A percentile compares a stretch with the other conserved stretches of the same genome.
Conservation (phyloP, 2,329 filamentous ascomycete species). For the Dactylellina drechsleri region DNA sequence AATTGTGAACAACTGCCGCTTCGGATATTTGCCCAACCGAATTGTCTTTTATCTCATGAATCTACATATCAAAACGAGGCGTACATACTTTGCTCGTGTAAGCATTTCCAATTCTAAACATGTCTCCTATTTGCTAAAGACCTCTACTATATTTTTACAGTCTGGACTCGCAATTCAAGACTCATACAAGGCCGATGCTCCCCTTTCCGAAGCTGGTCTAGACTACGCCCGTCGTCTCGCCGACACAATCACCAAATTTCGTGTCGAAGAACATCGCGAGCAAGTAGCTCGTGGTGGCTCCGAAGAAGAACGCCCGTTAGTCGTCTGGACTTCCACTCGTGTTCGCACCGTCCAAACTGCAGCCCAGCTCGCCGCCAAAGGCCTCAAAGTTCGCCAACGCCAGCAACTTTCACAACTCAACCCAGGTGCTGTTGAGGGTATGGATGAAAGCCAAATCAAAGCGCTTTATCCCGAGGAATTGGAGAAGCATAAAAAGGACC, state of each 20-base stretch:
- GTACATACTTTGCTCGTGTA: constrained; percentile 88
- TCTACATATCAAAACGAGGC: constrained; percentile 92
- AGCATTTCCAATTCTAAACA: constrained; percentile 46
- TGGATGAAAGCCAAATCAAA: constrained; percentile 84
- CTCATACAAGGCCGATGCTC: constrained; percentile 89
- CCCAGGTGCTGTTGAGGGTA: constrained; percentile 92
- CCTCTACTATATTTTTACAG: constrained; percentile 58
- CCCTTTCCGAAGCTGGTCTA: constrained; percentile 80
- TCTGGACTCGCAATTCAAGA: constrained; percentile 87
- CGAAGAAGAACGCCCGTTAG: constrained; percentile 78
- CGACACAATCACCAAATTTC: constrained; percentile 81
- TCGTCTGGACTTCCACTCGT: constrained; percentile 94
- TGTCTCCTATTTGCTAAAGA: neutral
- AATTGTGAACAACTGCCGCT: constrained; percentile 95
- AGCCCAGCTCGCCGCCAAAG: constrained; percentile 78
- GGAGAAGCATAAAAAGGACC: constrained; percentile 89
- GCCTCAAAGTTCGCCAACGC: constrained; percentile 87
- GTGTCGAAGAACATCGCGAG: constrained; percentile 79
- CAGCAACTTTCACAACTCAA: constrained; percentile 98
- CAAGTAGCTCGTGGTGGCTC: constrained; percentile 76
- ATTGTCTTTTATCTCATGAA: constrained; percentile 99
- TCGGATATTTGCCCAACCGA: constrained; percentile 93
- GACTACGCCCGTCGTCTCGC: constrained; percentile 88
- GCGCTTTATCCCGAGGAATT: constrained; percentile 89
- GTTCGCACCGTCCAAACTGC: constrained; percentile 90